Evolutionary conservation across 2,329 filamentous ascomycete species (phyloP).

Genomic region (Colletotrichum limetticola): DNA sequence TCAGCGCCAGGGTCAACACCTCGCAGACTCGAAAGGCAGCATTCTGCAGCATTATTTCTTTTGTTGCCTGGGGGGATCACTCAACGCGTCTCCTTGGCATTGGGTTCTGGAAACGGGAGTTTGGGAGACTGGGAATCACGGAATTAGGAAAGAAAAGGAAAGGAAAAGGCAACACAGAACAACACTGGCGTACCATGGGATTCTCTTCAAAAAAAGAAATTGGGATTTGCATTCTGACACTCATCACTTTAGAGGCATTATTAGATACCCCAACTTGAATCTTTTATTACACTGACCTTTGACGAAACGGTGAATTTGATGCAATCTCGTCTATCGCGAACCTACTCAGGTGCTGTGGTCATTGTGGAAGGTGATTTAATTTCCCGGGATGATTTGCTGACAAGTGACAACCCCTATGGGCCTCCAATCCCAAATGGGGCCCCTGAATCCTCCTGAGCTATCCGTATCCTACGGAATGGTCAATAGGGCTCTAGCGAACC

Average conservation of each 20-base stretch:
- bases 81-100: background rate
- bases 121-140: background rate
- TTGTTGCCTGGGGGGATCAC: background rate
- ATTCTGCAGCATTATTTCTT: background rate
- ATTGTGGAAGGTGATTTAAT: background rate
- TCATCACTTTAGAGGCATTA: background rate
- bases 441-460: background rate
- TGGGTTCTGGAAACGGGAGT: background rate
- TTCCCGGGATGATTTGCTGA: background rate
- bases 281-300: background rate
- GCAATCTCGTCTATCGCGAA: background rate
- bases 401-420: no score
- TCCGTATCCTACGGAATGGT: background rate
- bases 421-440: no score
- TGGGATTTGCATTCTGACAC: background rate
- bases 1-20: background rate
- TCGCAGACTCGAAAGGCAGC: background rate
- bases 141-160: background rate
- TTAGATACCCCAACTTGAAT: background rate
- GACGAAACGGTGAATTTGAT: background rate
- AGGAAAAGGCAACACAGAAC: background rate
- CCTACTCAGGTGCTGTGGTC: background rate
- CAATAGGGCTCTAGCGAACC: background rate
- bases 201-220: background rate
- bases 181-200: background rate